A percentile compares a stretch with the other conserved stretches of the same genome.
Evolutionary conservation across 73 alveolate genomes (phyloP).

Genomic region (Symbiodinium natans): DNA sequence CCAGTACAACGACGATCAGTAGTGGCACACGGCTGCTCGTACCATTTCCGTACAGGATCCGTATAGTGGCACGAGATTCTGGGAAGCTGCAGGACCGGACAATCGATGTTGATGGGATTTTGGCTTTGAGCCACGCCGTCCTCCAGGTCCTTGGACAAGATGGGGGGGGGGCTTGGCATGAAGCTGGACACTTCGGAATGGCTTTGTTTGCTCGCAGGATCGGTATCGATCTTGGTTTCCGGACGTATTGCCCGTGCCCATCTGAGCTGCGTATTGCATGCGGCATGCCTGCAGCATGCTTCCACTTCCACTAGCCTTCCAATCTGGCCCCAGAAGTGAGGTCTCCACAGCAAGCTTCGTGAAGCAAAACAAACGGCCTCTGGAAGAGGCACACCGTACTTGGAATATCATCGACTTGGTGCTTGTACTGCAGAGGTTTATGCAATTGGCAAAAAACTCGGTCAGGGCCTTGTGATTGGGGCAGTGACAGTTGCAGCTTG

Average conservation of each 20-base stretch:
- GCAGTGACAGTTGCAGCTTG: no score
- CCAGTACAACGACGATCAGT: no score
- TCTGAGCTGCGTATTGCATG: no score
- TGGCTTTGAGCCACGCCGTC: conserved; percentile 58
- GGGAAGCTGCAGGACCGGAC: conserved; percentile 42
- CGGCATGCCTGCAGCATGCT: no score
- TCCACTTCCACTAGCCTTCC: no score
- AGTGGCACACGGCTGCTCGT: no score
- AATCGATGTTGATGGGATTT: conserved; percentile 17
- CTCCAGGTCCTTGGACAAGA: background rate
- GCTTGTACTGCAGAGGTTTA: conserved; percentile 11
- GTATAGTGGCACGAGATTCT: no score
- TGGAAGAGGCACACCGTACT: conserved; percentile 38
- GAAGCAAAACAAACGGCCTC: conserved; percentile 58
- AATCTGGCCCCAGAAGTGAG: background rate
- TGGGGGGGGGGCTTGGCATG: background rate
- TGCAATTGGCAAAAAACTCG: conserved; percentile 77
- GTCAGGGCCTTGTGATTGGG: background rate
- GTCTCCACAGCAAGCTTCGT: conserved; percentile 85
- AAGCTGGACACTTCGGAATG: background rate
- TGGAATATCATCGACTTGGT: no score
- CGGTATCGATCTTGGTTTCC: conserved; percentile 92
- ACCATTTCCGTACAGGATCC: no score
- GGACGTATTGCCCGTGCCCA: conserved; percentile 33
- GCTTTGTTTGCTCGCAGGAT: conserved; percentile 16